Evolutionary conservation across 1,284 basidiomycete genomes (phyloP).

Genomic region (Tranzscheliella williamsii): DNA sequence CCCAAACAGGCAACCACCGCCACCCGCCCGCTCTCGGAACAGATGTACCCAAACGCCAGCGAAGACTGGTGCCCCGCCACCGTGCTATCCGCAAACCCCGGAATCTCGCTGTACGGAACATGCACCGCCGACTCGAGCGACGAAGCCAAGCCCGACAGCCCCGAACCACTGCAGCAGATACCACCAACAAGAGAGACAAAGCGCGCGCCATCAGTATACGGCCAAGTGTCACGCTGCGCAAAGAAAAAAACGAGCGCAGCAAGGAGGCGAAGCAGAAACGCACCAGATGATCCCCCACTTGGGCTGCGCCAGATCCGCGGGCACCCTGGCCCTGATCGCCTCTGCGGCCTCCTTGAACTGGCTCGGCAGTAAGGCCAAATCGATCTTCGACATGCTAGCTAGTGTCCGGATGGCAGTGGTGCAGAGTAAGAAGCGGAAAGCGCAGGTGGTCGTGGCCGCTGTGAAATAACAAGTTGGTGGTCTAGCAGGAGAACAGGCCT

Average conservation of each 20-base stretch:
- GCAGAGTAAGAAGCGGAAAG: no score
- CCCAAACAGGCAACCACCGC: slow-evolving; percentile 84
- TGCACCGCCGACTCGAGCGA: slow-evolving; percentile 25
- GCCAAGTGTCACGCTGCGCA: no score
- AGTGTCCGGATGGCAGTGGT: no score
- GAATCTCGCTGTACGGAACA: slow-evolving; percentile 41
- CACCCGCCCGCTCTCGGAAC: slow-evolving; percentile 60
- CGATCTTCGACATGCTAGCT: no score
- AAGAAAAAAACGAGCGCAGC: not conserved
- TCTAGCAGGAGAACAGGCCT: no score
- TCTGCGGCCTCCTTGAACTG: slow-evolving; percentile 33
- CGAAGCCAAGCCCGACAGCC: slow-evolving; percentile 35
- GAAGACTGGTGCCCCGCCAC: slow-evolving; percentile 76
- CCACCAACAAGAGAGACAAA: not conserved
- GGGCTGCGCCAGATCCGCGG: slow-evolving; percentile 24
- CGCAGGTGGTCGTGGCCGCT: no score
- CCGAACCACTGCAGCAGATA: slow-evolving; percentile 26
- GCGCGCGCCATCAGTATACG: not conserved
- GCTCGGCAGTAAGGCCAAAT: slow-evolving; percentile 16
- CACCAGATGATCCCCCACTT: slow-evolving; percentile 52
- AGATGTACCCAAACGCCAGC: slow-evolving; percentile 75
- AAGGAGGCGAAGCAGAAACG: not conserved
- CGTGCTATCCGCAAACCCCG: slow-evolving; percentile 53
- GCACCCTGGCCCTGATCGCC: slow-evolving; percentile 20
- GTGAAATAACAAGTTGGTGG: no score